Evolutionary conservation across 1,139 yeast species (phyloP).

Genomic region (Debaryomyces singareniensis): DNA sequence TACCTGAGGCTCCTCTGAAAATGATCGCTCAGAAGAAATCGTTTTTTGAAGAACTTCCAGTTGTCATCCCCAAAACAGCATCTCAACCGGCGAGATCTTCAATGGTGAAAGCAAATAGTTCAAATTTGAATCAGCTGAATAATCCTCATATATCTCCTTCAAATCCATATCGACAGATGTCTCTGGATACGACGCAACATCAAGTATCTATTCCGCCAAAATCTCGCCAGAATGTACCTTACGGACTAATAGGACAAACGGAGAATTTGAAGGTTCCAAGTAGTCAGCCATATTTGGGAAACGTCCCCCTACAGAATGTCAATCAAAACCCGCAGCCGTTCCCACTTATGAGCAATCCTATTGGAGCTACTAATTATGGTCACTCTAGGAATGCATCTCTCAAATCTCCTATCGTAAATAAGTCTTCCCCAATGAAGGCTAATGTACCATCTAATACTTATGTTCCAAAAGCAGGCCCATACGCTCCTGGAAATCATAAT

Average conservation of each 20-base stretch:
- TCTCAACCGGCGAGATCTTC: slow-evolving; percentile 26
- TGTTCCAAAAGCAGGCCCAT: slow-evolving; percentile 43
- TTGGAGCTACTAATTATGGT: not conserved
- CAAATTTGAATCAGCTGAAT: slow-evolving; percentile 3
- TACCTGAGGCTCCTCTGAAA: too few relatives aligned
- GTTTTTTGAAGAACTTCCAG: slow-evolving; percentile 54
- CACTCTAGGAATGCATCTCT: not conserved
- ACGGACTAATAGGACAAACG: not conserved
- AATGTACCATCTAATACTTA: slow-evolving; percentile 32
- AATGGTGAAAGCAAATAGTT: slow-evolving; percentile 4
- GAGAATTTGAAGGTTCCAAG: not conserved
- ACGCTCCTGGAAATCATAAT: slow-evolving; percentile 34
- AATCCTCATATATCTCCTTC: not conserved
- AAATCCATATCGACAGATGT: too few relatives aligned
- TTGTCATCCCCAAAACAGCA: slow-evolving; percentile 18
- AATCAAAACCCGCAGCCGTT: not conserved
- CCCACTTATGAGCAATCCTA: not conserved
- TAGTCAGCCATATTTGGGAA: not conserved
- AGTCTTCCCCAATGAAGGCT: slow-evolving; percentile 1
- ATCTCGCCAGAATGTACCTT: not conserved
- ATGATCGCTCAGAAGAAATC: slow-evolving; percentile 26
- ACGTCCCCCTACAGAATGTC: too few relatives aligned
- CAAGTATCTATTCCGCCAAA: not conserved
- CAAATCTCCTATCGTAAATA: not conserved
- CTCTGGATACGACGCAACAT: too few relatives aligned